These are phyloP conservation scores for Pythium diclinum DNA, from an alignment of 352 stramenopile genomes.

Conservation along the genomic window DNA sequence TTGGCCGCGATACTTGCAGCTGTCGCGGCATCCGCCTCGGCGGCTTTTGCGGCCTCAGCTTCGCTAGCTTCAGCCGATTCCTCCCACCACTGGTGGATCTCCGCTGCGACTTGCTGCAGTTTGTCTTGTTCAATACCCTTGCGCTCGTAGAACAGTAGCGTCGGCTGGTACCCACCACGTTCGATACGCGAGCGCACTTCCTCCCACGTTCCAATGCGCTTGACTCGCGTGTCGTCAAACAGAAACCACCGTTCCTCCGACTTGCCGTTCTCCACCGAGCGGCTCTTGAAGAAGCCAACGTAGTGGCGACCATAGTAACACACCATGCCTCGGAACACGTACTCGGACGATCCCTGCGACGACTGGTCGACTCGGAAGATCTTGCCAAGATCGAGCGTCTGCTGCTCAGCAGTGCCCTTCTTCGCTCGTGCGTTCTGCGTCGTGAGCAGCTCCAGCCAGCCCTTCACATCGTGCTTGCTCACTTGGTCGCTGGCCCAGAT, in stretches of 20 bases:
- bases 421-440: conserved; percentile 37
- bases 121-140: conserved; percentile 57
- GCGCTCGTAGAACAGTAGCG: conserved; percentile 79
- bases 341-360: conserved; percentile 33
- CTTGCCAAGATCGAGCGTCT: conserved; percentile 58
- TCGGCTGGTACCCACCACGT: conserved; percentile 77
- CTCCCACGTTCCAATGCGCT: conserved; percentile 66
- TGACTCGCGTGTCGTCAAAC: conserved; percentile 84
- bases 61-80: conserved; percentile 35
- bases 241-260: conserved; percentile 68
- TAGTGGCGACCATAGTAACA: conserved; percentile 87
- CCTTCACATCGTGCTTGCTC: conserved; percentile 62
- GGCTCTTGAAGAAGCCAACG: conserved; percentile 82
- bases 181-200: conserved; percentile 74
- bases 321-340: conserved; percentile 76
- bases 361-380: conserved; percentile 60
- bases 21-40: conserved; percentile 8
- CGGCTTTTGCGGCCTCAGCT: conserved; percentile 18
- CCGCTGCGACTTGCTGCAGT: conserved; percentile 58
- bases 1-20: neutral
- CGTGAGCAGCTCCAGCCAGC: conserved; percentile 67
- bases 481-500: conserved; percentile 76
- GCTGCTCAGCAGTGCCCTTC: conserved; percentile 25
- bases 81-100: conserved; percentile 82
- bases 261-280: conserved; percentile 48